Conservation (phyloP, 345 rosid species). For the Eucalyptus melliodora region DNA sequence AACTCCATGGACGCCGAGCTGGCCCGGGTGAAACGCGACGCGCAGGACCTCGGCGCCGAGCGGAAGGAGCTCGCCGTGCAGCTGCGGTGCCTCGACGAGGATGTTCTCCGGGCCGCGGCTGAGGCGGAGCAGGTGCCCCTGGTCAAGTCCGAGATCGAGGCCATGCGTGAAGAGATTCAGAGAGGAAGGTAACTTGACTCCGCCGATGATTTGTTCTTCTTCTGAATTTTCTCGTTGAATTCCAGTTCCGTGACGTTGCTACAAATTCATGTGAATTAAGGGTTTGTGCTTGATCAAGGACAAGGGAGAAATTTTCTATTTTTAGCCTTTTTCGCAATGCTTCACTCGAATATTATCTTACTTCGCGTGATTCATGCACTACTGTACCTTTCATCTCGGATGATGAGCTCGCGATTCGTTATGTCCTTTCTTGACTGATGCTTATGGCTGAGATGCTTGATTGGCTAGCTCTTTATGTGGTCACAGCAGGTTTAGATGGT, state of each 20-base stretch:
- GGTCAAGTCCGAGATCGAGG: conserved; percentile 40
- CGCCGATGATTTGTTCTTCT: background rate
- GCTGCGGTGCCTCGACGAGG: conserved; percentile 22
- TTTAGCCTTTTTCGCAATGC: background rate
- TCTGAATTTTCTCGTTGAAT: background rate
- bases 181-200: conserved; percentile 53
- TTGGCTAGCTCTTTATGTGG: background rate
- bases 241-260: background rate
- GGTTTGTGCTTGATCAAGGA: background rate
- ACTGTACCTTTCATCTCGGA: background rate
- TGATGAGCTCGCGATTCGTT: background rate
- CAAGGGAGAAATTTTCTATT: background rate
- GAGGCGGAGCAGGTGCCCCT: conserved; percentile 25
- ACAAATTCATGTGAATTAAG: background rate
- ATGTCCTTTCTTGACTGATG: background rate
- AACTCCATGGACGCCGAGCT: conserved; percentile 43
- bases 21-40: conserved; percentile 40
- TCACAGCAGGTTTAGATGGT: background rate
- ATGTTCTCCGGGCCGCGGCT: conserved; percentile 30
- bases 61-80: conserved; percentile 31
- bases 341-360: background rate
- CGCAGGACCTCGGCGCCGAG: conserved; percentile 17
- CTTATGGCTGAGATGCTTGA: background rate
- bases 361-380: background rate
- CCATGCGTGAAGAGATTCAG: conserved; percentile 33